Evolutionary conservation across 768 basidiomycete species (phyloP), one percentile per base, ranked within the genome.

Genomic region (Strobilomyces dryophilus): DNA sequence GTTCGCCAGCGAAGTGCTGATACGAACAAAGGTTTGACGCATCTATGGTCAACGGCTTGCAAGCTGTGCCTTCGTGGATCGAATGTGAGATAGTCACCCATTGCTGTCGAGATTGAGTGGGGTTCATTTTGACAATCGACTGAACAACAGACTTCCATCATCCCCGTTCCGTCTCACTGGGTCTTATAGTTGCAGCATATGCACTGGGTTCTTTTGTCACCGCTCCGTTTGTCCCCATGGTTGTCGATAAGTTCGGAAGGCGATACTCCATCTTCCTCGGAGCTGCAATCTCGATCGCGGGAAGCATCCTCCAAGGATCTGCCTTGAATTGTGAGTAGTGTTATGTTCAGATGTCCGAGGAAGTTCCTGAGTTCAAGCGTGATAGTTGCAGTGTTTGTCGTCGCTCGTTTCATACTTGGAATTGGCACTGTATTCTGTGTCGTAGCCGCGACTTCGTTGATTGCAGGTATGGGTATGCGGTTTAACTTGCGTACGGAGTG

Each of bases 371-470:
- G 15, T 41, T 9, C 8, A 8, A 27, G 27, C 27, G 27, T 17
- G n/a, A 36, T 31, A 55, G 56, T 45, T 21, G 3, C 18, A 14
- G 55, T 55, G 57, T 58, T 58, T 18, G 10, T 46, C 15, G n/a
- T 49, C 14, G 56, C 49, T 46, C 56, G 57, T 3, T 64, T 63
- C 27, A 46, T 63, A 14, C 48, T 62, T 1, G 61, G 61, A 36
- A 29, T 45, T 18, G 61, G 47, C 17, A 52, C 49, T 15, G 44
- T 48, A 11, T 54, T 60, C 20, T 53, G 47, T 15, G 14, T 63
- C 3, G 52, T 62, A 3, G 61, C 61, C 39, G 61, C 58, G 1
- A 49, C 58, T 15, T 62, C 61, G 14, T 46, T 62, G 20, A 18
- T 63, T 20, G 61, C 57, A 50, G 61, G 61, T 62, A 45, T 8